Conservation (phyloP, 139 green algal species). For the Micractinium sp. region DNA sequence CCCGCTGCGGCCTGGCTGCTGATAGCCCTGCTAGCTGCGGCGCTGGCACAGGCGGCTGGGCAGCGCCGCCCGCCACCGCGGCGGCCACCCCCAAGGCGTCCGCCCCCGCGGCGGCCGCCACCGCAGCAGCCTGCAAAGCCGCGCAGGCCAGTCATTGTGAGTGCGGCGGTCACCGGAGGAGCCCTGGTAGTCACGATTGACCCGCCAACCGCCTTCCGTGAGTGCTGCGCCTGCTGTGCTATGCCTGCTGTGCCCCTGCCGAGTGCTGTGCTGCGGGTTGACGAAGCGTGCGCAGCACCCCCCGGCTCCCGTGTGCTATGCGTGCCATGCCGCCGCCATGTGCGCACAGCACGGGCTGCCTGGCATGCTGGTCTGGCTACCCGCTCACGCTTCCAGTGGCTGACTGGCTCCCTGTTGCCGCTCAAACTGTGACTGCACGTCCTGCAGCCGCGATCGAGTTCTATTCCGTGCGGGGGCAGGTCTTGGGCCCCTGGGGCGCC, state of each 20-base stretch:
- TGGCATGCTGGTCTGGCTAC: no score
- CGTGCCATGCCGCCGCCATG: no score
- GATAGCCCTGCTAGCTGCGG: background rate
- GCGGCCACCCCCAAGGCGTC: no score
- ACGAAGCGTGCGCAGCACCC: no score
- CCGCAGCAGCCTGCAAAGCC: background rate
- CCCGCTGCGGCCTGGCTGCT: background rate
- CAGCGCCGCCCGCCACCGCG: background rate
- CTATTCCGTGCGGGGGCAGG: background rate
- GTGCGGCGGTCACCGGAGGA: background rate
- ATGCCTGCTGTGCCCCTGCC: no score
- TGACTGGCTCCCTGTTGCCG: no score
- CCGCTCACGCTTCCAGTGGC: no score
- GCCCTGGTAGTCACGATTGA: background rate
- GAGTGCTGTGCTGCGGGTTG: no score
- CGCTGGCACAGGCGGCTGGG: background rate
- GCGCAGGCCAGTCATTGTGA: background rate
- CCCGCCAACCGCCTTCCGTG: background rate
- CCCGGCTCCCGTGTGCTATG: background rate
- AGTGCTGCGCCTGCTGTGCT: background rate
- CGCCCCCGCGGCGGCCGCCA: no score
- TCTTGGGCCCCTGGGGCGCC: background rate
- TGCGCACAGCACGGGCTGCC: no score
- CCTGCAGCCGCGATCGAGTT: background rate
- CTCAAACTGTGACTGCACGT: no score